Evolutionary conservation across 495 filamentous ascomycete species (phyloP), one percentile per base, ranked within the genome.

Genomic region (Penicillium coffeae): DNA sequence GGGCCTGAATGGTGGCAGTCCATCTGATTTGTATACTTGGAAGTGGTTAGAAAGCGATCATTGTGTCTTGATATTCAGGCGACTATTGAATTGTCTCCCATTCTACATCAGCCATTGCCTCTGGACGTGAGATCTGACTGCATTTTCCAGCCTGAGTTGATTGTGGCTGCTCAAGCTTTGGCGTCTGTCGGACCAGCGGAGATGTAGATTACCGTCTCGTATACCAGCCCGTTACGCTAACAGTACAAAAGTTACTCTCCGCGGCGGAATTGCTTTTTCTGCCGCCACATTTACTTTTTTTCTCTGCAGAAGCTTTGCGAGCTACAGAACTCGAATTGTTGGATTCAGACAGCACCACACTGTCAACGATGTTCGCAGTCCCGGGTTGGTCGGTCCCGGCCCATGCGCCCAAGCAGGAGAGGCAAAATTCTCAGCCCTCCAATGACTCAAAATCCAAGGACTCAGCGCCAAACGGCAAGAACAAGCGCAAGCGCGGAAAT

Each of bases 321-420:
- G 40, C 16, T 27, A 4, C 25, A 30, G 25, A 4, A 4, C 25
- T 5, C 25, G 25, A 30, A 5, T 10, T 10, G 5, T 30, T 10
- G 25, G 10, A 30, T 30, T 30, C 10, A 5, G 5, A 30, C 25
- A 30, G 25, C 10, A 5, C 25, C 25, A 5, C 25, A 10, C n/a
- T 30, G 10, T 30, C 25, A 4, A 10, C 32, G 52, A 96, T 98
- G 93, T 98, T 98, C 64, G 82, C 90, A 3, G 91, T 96, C 44
- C 87, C 87, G 53, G 93, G 92, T 51, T 95, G 90, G 88, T 86
- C 87, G 16, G 73, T 96, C 20, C 77, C 88, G 50, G 76, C 82
- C 43, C 77, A 81, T 55, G 72, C 71, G 38, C 79, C 90, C 42
- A 88, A 86, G 66, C 65, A 79, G 18, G 90, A 96, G 69, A 76